A percentile compares a stretch with the other conserved stretches of the same genome.
Evolutionary conservation across 768 basidiomycete genomes (phyloP).

Genomic region (Amanita inopinata): DNA sequence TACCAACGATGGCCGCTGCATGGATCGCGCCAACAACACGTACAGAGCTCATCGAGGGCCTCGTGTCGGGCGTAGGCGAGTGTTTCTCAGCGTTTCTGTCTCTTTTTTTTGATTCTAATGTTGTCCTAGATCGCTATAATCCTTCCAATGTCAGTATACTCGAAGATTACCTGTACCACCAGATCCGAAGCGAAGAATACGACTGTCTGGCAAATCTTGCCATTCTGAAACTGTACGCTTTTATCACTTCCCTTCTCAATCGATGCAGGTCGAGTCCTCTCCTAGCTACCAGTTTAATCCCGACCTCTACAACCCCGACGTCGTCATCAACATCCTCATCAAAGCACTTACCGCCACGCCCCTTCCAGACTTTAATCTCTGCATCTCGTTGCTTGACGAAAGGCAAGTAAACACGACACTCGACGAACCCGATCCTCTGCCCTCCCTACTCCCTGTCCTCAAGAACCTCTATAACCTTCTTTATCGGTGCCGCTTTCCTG

Average conservation of each 20-base stretch:
- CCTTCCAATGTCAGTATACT: conserved; percentile 88
- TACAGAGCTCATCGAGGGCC: conserved; percentile 80
- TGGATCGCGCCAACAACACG: conserved; percentile 74
- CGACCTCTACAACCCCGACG: conserved; percentile 85
- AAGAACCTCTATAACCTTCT: conserved; percentile 60
- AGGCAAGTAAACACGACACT: conserved; percentile 41
- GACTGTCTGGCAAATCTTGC: conserved; percentile 94
- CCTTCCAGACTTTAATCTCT: conserved; percentile 90
- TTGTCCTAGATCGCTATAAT: conserved; percentile 81
- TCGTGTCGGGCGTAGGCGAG: conserved; percentile 86
- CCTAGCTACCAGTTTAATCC: conserved; percentile 92
- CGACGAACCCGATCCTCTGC: conserved; percentile 79
- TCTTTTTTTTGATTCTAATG: conserved; percentile 8
- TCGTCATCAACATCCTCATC: conserved; percentile 89
- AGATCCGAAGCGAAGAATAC: conserved; percentile 85
- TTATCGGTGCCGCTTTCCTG: conserved; percentile 79
- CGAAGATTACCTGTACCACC: conserved; percentile 94
- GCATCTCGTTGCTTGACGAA: conserved; percentile 85
- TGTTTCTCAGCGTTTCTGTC: conserved; percentile 6
- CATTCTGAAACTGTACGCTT: conserved; percentile 76
- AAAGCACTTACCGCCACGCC: conserved; percentile 82
- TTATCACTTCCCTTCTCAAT: background rate
- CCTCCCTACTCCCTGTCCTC: conserved; percentile 57
- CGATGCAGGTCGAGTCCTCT: conserved; percentile 7
- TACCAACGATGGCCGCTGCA: conserved; percentile 37